Evolutionary conservation across 1,284 basidiomycete genomes (phyloP), one percentile per base, ranked within the genome.

Genomic region (Anthracocystis setariae): DNA sequence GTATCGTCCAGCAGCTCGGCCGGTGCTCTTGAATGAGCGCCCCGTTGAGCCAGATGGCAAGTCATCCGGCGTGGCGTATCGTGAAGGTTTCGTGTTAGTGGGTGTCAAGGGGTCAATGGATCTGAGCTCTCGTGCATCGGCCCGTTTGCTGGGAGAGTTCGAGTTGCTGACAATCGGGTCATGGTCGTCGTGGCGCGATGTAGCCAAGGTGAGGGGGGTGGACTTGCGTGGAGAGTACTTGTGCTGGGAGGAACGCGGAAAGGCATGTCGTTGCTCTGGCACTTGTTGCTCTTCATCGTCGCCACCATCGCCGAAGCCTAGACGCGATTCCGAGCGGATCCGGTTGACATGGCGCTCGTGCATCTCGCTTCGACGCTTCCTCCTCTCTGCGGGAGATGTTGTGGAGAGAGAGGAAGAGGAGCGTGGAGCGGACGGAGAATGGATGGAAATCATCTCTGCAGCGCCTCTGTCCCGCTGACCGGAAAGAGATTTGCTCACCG

Each of bases 281-380:
- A 4, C 12, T 13, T 54, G 39, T 7, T 59, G 39, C 13, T 32
- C 49, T 5, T 58, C 68, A 17, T 65, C 56, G 17, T 46, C 54
- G 35, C 68, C 57, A 20, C 35, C 55, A 23, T 46, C 21, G 29
- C 46, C 38, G n/a, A 43, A 43, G 12, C 70, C 70, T 0, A 76
- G 32, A 10, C 71, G 60, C 20, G 73, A 73, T 29, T 77, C 73
- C 38, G 75, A 73, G 27, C 73, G 58, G 17, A 77, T 67, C 38
- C 65, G 69, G n/a, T 42, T 59, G 40, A 77, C 58, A n/a, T 77
- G 66, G 18, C 65, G 66, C 53, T 73, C 66, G 29, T 73, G 73
- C 53, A 73, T 49, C 24, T 64, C 70, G 49, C 73, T 76, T 23
- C 74, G 52, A 27, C 66, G 54, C 23, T 47, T 50, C 27, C 67